Evolutionary conservation across 2,329 filamentous ascomycete species (phyloP).

Genomic region (Epichloe typhina): DNA sequence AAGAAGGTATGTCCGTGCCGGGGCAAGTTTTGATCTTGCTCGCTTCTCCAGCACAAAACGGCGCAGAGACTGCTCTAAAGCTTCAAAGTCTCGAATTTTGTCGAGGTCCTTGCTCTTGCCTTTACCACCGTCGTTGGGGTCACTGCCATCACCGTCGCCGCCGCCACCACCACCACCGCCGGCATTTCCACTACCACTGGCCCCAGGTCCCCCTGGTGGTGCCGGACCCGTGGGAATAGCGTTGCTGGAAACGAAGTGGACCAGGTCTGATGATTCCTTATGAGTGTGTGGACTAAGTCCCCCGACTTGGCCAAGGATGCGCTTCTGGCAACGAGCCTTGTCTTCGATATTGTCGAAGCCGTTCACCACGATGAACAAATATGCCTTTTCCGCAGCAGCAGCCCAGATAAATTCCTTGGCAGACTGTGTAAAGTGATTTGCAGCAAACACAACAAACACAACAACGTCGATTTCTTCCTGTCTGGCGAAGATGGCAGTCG

Average conservation of each 20-base stretch:
- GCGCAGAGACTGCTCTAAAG: conserved; percentile 74
- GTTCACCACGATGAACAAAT: conserved; percentile 98
- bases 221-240: conserved; percentile 65
- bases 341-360: conserved; percentile 90
- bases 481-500: conserved; percentile 88
- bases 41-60: conserved; percentile 94
- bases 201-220: conserved; percentile 40
- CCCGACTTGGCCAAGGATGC: conserved; percentile 81
- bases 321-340: conserved; percentile 79
- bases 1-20: conserved; percentile 86
- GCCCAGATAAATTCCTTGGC: conserved; percentile 97
- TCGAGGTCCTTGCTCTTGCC: conserved; percentile 80
- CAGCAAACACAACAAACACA: conserved; percentile 93
- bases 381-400: conserved; percentile 90
- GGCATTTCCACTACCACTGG: conserved; percentile 37
- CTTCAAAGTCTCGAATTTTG: conserved; percentile 79
- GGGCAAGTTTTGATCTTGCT: conserved; percentile 86
- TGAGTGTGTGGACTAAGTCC: conserved; percentile 82
- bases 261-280: conserved; percentile 84
- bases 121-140: conserved; percentile 42
- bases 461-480: conserved; percentile 99
- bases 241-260: conserved; percentile 97
- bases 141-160: conserved; percentile 41
- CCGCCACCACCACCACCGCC: conserved; percentile 37
- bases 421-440: conserved; percentile 94